Evolutionary conservation across 1,284 basidiomycete species (phyloP).

Genomic region (Somion occarium): DNA sequence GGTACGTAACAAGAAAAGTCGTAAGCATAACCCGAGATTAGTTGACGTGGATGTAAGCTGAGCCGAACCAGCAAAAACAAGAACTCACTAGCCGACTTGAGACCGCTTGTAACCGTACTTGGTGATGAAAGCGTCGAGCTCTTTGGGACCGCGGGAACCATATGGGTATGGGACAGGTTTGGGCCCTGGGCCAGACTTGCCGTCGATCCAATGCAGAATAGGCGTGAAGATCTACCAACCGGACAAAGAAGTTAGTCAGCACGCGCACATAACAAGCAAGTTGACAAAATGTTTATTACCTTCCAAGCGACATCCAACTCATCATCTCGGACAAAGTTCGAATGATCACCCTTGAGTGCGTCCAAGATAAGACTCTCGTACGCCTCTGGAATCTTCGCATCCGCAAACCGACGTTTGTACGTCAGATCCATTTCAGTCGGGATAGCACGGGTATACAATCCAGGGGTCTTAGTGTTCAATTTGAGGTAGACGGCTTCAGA

Average conservation of each 20-base stretch:
- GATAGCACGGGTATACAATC: conserved; percentile 82
- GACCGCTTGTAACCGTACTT: conserved; percentile 79
- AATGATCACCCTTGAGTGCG: conserved; percentile 84
- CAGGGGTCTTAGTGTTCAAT: conserved; percentile 91
- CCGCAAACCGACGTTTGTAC: conserved; percentile 90
- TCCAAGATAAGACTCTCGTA: conserved; percentile 92
- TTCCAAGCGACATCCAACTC: conserved; percentile 96
- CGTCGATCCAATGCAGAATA: conserved; percentile 92
- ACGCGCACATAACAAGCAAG: neutral
- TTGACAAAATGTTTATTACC: conserved; percentile 36
- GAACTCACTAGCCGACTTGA: conserved; percentile 67
- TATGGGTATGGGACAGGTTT: conserved; percentile 81
- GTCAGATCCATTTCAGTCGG: conserved; percentile 96
- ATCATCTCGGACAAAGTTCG: conserved; percentile 93
- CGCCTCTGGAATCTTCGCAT: conserved; percentile 88
- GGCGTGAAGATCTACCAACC: conserved; percentile 84
- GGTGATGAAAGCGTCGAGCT: conserved; percentile 71
- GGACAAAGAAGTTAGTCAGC: neutral
- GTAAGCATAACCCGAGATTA: neutral
- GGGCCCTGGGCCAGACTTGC: conserved; percentile 56
- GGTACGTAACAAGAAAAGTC: conserved; percentile 1
- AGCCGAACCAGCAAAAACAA: neutral
- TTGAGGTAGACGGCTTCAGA: conserved; percentile 94
- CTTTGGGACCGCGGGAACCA: conserved; percentile 88
- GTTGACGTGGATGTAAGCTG: neutral